These are phyloP conservation scores for Nannizziopsis barbatae DNA, from an alignment of 2,329 filamentous ascomycete species.

Conservation along the genomic window DNA sequence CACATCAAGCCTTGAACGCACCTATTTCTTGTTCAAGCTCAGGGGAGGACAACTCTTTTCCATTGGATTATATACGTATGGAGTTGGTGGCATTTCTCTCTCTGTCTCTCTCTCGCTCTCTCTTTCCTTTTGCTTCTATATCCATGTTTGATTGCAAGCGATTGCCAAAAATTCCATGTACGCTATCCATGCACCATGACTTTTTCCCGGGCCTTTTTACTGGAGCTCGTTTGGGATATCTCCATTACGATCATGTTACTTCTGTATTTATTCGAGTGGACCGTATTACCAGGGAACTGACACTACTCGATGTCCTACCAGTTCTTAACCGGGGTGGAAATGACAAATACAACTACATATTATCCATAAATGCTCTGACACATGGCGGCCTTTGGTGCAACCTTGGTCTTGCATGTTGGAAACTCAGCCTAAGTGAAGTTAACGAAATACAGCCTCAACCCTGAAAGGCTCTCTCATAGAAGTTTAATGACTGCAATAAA, in stretches of 20 bases:
- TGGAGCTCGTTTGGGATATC: background rate
- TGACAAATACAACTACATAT: too few species aligned
- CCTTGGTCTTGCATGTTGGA: too few species aligned
- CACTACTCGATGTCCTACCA: too few species aligned
- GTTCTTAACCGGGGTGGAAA: too few species aligned
- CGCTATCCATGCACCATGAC: background rate
- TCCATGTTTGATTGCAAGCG: background rate
- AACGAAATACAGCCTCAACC: too few species aligned
- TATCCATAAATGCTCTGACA: too few species aligned
- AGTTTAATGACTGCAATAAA: too few species aligned
- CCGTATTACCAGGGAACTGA: background rate
- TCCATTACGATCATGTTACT: background rate
- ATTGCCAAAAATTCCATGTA: slow-evolving; percentile 3
- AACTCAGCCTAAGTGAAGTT: too few species aligned
- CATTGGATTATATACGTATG: slow-evolving; percentile 6
- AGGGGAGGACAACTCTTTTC: background rate
- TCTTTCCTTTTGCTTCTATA: background rate
- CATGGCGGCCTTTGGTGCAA: too few species aligned
- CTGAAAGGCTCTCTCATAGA: too few species aligned
- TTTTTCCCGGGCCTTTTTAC: background rate
- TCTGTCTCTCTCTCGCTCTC: too few species aligned
- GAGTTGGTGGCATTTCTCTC: slow-evolving; percentile 11
- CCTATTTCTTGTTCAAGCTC: background rate
- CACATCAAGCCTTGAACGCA: background rate
- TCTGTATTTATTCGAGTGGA: slow-evolving; percentile 5